Base-by-base conservation (phyloP, 306 rosid genomes). In the Fagus crenata region DNA sequence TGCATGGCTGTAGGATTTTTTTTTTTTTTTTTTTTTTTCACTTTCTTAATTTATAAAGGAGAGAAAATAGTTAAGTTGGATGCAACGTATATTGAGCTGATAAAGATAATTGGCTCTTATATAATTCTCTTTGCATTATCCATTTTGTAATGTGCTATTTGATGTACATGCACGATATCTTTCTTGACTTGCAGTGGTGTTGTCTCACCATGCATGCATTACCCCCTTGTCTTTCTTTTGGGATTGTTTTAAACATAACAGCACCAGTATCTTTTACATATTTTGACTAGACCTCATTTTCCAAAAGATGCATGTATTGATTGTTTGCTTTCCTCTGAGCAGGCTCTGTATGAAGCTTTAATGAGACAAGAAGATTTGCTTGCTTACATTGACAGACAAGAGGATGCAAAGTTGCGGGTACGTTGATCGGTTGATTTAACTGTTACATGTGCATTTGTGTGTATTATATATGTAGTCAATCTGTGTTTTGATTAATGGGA, bases 311-410 rank as follows among this genome's bases (percentile, higher is more conserved):
- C 28, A 43, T 41, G 12, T 71, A 15, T 77, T 78, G 63, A 39
- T 80, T 53, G 51, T 43, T 54, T 60, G 12, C 59, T 55, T 53
- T 41, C 69, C 63, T 76, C 72, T 67, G 77, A 65, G 74, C 77
- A 95, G 99, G 97, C 99, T 80, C 89, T 95, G 49, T 83, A 95
- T 74, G 96, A 92, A 71, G 99, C 97, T 2, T 81, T 90, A 61
- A 92, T 95, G 93, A 90, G 86, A 82, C 99, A 95, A 87, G 99
- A 95, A 84, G 99, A 95, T 77, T 79, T 95, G 79, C 92, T 95
- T 78, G 97, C 97, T 35, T 90, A 89, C 83, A 88, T 95, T 22
- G 97, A 95, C 81, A 65, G 90, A 42, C 97, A 95, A 78, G 93
- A 87, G 86, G 97, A 89, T 53, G 97, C 96, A 32, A 92, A 82